Conservation (phyloP, 371 early-diverging fungal genomes). For the Vairimorpha apis region DNA sequence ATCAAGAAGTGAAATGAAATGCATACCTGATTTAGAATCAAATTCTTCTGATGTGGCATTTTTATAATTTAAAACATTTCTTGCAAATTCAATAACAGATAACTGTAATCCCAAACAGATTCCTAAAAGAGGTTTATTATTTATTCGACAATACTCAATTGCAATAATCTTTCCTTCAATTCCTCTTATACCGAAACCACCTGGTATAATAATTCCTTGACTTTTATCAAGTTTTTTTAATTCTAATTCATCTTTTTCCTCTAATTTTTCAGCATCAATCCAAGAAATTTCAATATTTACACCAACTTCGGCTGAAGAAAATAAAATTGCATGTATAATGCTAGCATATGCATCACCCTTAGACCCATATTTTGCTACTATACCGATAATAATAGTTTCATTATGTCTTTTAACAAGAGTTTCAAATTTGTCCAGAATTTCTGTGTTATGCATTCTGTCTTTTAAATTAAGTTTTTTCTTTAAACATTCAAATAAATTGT, state of each 20-base stretch:
- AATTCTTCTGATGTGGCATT: constrained; percentile 63
- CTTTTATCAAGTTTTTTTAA: constrained; percentile 52
- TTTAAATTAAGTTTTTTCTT: constrained; percentile 61
- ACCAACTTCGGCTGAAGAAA: constrained; percentile 68
- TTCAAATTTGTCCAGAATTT: neutral
- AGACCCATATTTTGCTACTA: constrained; percentile 89
- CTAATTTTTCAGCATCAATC: constrained; percentile 82
- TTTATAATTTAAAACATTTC: constrained; percentile 77
- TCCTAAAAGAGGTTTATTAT: constrained; percentile 90
- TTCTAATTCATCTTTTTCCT: constrained; percentile 66
- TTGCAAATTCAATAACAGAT: constrained; percentile 90
- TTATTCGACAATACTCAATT: constrained; percentile 91
- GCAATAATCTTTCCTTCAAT: constrained; percentile 89
- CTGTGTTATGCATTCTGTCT: neutral
- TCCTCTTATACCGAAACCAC: constrained; percentile 94
- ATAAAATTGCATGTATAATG: constrained; percentile 84
- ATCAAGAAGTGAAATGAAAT: constrained; percentile 85
- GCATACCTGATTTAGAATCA: constrained; percentile 67
- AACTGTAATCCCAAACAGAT: constrained; percentile 97
- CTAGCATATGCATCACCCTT: constrained; percentile 90
- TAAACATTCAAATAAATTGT: constrained; percentile 72
- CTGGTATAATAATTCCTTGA: constrained; percentile 92
- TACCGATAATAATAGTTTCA: constrained; percentile 72
- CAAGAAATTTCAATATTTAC: constrained; percentile 71
- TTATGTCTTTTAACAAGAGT: neutral